phyloP scores from a whole-genome alignment of 2,329 filamentous ascomycete species.

The Sphaceloma murrayae region DNA sequence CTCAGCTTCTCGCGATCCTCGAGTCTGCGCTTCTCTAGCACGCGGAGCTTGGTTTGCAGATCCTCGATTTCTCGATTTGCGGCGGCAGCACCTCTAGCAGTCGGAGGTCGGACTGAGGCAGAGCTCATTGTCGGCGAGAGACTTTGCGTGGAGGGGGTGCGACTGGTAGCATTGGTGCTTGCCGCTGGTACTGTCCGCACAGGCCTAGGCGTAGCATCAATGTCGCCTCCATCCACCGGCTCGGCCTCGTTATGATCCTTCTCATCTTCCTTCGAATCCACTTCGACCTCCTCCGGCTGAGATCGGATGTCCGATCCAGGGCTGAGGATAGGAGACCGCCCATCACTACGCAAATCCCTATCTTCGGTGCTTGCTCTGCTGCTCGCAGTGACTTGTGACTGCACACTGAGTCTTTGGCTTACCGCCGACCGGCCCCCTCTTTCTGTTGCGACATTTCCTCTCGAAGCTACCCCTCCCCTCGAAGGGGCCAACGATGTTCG shows the following conservation, averaged over 20 bases:
- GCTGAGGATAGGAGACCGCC: background rate
- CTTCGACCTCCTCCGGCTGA: slow-evolving; percentile 19
- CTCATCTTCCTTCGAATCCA: slow-evolving; percentile 20
- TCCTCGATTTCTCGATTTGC: slow-evolving; percentile 65
- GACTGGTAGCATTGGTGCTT: slow-evolving; percentile 22
- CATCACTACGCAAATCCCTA: slow-evolving; percentile 4
- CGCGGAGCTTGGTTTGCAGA: slow-evolving; percentile 73
- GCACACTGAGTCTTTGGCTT: slow-evolving; percentile 5
- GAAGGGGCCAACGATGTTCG: slow-evolving; percentile 10
- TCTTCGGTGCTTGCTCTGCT: slow-evolving; percentile 15
- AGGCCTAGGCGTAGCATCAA: slow-evolving; percentile 6
- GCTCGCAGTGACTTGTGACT: slow-evolving; percentile 8
- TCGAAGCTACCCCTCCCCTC: background rate
- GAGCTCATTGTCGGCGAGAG: slow-evolving; percentile 10
- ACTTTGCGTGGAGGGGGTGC: slow-evolving; percentile 26
- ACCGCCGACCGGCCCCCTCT: background rate
- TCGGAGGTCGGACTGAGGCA: slow-evolving; percentile 17
- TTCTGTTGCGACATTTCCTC: background rate
- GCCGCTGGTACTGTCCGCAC: slow-evolving; percentile 18
- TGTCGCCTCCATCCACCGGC: background rate
- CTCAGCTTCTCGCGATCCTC: slow-evolving; percentile 84
- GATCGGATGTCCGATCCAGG: slow-evolving; percentile 5
- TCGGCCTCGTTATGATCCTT: slow-evolving; percentile 14
- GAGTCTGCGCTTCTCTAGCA: slow-evolving; percentile 75
- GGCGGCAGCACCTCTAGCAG: slow-evolving; percentile 39